Evolutionary conservation across 2,329 filamentous ascomycete genomes (phyloP).

Genomic region (Ophiostoma pallidulum): DNA sequence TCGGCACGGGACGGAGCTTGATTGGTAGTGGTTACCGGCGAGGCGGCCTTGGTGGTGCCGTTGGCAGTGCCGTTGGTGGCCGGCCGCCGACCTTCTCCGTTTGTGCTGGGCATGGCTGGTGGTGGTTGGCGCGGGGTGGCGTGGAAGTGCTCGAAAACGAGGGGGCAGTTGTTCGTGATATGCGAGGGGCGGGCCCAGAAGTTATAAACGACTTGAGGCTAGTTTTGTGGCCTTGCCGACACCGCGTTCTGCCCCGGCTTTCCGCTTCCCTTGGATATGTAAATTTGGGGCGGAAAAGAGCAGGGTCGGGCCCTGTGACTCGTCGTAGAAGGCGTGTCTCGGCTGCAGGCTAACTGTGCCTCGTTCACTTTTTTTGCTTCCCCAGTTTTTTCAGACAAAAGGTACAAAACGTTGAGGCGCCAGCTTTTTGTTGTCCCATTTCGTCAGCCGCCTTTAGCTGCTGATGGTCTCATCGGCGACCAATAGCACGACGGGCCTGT

Average conservation of each 20-base stretch:
- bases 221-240: not conserved
- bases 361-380: too few species aligned
- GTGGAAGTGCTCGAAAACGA: not conserved
- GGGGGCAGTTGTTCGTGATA: too few species aligned
- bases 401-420: not conserved
- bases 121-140: not conserved
- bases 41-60: not conserved
- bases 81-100: not conserved
- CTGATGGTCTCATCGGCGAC: conserved; percentile 13
- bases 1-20: conserved; percentile 21
- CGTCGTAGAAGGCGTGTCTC: not conserved
- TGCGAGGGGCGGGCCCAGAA: not conserved
- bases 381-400: too few species aligned
- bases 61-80: conserved; percentile 1
- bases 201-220: not conserved
- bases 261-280: too few species aligned
- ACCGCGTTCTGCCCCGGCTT: conserved; percentile 5
- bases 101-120: not conserved
- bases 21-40: not conserved
- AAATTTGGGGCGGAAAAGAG: too few species aligned
- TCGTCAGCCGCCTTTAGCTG: conserved; percentile 1
- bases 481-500: conserved; percentile 1
- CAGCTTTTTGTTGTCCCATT: not conserved
- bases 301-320: not conserved
- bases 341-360: too few species aligned